Percentiles rank a stretch among this genome's conserved stretches.
Evolutionary conservation across 2,329 filamentous ascomycete species (phyloP).

Genomic region (Ophiocordyceps sinensis): DNA sequence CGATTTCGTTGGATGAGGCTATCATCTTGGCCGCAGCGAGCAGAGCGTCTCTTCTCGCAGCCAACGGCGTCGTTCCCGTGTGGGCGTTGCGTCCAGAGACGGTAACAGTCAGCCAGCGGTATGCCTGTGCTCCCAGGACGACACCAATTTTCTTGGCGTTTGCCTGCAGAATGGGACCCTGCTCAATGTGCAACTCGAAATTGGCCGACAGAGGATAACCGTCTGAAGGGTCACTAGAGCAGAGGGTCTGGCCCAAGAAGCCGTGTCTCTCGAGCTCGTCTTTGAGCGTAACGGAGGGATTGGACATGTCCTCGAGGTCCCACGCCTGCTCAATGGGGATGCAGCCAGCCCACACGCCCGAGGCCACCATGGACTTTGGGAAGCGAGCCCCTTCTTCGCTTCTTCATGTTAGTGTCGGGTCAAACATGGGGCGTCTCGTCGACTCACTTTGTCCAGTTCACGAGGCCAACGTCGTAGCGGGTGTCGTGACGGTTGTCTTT

Average conservation of each 20-base stretch:
- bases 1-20: constrained; percentile 12
- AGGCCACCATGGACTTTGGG: constrained; percentile 60
- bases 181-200: constrained; percentile 77
- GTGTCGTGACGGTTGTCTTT: constrained; percentile 55
- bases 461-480: constrained; percentile 55
- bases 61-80: constrained; percentile 17
- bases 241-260: constrained; percentile 17
- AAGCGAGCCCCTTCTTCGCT: constrained; percentile 74
- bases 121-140: constrained; percentile 17
- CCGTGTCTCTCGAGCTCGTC: constrained; percentile 53
- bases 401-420: neutral
- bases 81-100: constrained; percentile 16
- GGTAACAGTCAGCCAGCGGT: constrained; percentile 16
- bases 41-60: constrained; percentile 17
- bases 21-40: constrained; percentile 21
- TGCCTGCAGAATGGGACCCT: constrained; percentile 46
- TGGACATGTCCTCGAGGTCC: constrained; percentile 42
- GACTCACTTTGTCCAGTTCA: constrained; percentile 60
- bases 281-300: constrained; percentile 11
- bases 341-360: constrained; percentile 60
- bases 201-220: constrained; percentile 53
- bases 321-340: constrained; percentile 50
- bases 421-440: neutral
- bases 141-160: constrained; percentile 14
- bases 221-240: constrained; percentile 1